phyloP scores from a whole-genome alignment of 2,329 filamentous ascomycete species.

The Colletotrichum tanaceti region DNA sequence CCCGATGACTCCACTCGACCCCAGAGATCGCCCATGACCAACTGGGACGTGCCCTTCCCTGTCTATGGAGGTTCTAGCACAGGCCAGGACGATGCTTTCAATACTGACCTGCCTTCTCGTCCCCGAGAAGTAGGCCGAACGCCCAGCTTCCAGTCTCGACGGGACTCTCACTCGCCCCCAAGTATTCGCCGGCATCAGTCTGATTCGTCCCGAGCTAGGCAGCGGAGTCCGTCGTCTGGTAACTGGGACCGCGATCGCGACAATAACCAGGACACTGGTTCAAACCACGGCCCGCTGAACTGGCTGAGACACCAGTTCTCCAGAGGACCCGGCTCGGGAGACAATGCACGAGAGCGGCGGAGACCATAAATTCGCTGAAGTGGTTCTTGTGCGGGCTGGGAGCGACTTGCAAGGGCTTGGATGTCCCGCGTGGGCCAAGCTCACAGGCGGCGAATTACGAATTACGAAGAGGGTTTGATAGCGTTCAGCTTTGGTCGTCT shows the following conservation, averaged over 20 bases:
- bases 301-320: constrained; percentile 59
- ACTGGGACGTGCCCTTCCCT: constrained; percentile 24
- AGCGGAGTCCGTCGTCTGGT: constrained; percentile 54
- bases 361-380: neutral
- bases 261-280: constrained; percentile 48
- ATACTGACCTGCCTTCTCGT: constrained; percentile 17
- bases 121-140: constrained; percentile 23
- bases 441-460: constrained; percentile 20
- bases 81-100: constrained; percentile 1
- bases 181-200: constrained; percentile 48
- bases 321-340: constrained; percentile 40
- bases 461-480: constrained; percentile 34
- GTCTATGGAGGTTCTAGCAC: constrained; percentile 18
- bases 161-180: constrained; percentile 54
- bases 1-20: constrained; percentile 28
- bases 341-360: constrained; percentile 27
- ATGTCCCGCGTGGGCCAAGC: neutral
- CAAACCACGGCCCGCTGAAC: constrained; percentile 53
- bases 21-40: neutral
- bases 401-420: neutral
- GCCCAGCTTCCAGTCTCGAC: constrained; percentile 46
- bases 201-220: constrained; percentile 48
- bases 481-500: constrained; percentile 36
- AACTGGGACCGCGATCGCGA: constrained; percentile 46
- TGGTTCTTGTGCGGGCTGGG: neutral